Evolutionary conservation across 805 yeast species (phyloP).

Genomic region (Kodamaea leandrae): DNA sequence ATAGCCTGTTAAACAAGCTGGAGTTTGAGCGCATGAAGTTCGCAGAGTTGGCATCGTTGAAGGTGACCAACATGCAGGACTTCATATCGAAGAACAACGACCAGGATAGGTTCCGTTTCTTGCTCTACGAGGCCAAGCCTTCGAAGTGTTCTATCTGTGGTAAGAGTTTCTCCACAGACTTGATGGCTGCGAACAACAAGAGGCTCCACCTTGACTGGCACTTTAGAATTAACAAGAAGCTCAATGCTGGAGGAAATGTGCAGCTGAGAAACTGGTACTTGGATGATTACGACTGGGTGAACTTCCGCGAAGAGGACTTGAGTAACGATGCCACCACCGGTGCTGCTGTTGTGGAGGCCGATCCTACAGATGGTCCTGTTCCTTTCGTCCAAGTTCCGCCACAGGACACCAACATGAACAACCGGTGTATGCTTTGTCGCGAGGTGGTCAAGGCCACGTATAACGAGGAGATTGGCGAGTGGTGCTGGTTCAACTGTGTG

Average conservation of each 20-base stretch:
- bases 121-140: constrained; percentile 59
- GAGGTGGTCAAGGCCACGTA: constrained; percentile 43
- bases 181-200: constrained; percentile 51
- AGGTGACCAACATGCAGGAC: constrained; percentile 26
- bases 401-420: constrained; percentile 32
- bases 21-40: constrained; percentile 36
- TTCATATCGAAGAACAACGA: constrained; percentile 38
- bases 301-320: constrained; percentile 63
- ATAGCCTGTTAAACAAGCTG: constrained; percentile 20
- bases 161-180: constrained; percentile 67
- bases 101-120: constrained; percentile 10
- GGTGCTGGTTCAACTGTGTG: constrained; percentile 44
- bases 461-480: constrained; percentile 44
- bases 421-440: constrained; percentile 41
- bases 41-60: constrained; percentile 29
- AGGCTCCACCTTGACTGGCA: constrained; percentile 91
- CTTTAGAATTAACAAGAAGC: constrained; percentile 81
- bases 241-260: constrained; percentile 39
- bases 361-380: constrained; percentile 5
- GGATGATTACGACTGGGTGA: constrained; percentile 67
- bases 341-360: constrained; percentile 7
- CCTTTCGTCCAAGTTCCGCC: constrained; percentile 19
- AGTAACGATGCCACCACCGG: constrained; percentile 27
- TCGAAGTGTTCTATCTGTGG: constrained; percentile 90
- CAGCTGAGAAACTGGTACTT: constrained; percentile 84